Conservation (phyloP, 495 filamentous ascomycete species). For the Neurospora sp. region DNA sequence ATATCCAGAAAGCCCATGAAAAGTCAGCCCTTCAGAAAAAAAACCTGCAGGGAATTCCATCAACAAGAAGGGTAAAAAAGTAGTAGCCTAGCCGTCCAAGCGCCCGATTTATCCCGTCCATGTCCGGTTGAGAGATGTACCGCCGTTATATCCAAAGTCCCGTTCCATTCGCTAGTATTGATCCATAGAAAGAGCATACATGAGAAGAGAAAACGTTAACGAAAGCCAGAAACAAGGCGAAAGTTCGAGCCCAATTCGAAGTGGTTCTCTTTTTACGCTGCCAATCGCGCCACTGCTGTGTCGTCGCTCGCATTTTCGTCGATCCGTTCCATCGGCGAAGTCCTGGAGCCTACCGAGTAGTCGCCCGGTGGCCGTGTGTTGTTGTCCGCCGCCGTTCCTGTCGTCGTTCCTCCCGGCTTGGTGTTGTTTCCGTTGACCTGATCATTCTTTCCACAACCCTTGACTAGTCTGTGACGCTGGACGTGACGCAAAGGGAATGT, state of each 20-base stretch:
- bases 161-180: neutral
- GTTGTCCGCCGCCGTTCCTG: neutral
- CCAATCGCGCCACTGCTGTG: neutral
- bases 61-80: neutral
- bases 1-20: neutral
- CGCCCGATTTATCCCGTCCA: neutral
- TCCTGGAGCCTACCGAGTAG: neutral
- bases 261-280: neutral
- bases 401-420: slow-evolving; percentile 2
- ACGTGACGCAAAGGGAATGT: slow-evolving; percentile 5
- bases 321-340: neutral
- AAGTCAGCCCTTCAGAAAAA: neutral
- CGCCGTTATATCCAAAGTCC: neutral
- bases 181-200: neutral
- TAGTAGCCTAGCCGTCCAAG: neutral
- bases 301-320: neutral
- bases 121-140: neutral
- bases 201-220: neutral
- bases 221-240: neutral
- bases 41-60: neutral
- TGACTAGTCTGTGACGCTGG: slow-evolving; percentile 87
- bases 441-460: slow-evolving; percentile 63
- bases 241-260: neutral
- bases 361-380: neutral
- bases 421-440: neutral